Evolutionary conservation across 2,329 filamentous ascomycete genomes (phyloP), one percentile per base, ranked within the genome.

Genomic region (Aspergillus novofumigatus): DNA sequence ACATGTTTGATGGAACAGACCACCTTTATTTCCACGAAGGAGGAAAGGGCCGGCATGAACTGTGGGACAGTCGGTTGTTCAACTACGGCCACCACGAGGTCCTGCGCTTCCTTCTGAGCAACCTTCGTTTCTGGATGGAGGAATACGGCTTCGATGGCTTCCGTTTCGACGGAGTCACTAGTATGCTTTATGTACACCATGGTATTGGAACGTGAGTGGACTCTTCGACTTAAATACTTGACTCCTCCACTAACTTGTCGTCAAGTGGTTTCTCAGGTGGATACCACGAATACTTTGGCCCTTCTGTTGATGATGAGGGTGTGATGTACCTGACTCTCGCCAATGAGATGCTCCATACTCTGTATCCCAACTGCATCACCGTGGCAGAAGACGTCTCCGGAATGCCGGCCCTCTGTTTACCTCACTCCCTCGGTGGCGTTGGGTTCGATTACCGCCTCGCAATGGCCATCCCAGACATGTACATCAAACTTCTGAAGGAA

Each of bases 401-500:
- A 20, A 99, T 99, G 94, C 94, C 94, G 17, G 93, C 92, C n/a
- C 81, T 99, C 50, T 97, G 94, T 74, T 76, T 99, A 41, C 86
- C 90, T 6, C 80, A 97, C 42, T 87, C 89, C 1, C 80, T 97
- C 1, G 94, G 94, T 20, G 94, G 94, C 60, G 86, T 97, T 65
- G 94, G 94, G 26, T 99, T 99, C 72, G 94, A 99, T 77, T 99
- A 99, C 75, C 86, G 94, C 64, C 85, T 99, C 32, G 92, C 92
- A 55, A 99, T 99, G 94, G 94, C 94, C 4, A 87, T 99, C 61
- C 94, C 94, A 3, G 94, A 99, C 74, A 90, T 99, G 86, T 99
- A 95, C 86, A 99, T 99, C 82, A 99, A 99, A 78, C 91, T 95
- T 71, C 76, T 97, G 60, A 99, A 99, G 75, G 94, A 99, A 77